Evolutionary conservation across 169 alveolate genomes (phyloP).

Genomic region (Plasmodium falciparum): DNA sequence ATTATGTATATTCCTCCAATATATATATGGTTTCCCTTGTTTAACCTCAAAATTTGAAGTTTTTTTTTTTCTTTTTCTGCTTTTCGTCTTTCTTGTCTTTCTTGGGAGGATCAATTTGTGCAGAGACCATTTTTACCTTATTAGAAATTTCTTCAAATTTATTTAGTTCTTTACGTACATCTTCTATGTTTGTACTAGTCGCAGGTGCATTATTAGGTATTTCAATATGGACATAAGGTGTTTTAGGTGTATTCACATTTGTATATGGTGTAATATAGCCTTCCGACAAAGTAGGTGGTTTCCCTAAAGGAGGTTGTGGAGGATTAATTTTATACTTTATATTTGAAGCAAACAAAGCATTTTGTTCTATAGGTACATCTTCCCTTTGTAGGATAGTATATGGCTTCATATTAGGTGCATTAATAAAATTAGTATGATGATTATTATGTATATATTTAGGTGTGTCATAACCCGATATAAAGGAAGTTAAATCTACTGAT

Average conservation of each 20-base stretch:
- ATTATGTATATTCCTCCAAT: background rate
- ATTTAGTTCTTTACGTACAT: conserved; percentile 42
- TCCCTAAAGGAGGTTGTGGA: background rate
- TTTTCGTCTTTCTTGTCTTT: conserved; percentile 77
- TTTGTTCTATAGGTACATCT: conserved; percentile 45
- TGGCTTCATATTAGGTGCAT: conserved; percentile 44
- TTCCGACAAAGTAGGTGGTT: conserved; percentile 28
- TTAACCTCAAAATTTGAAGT: conserved; percentile 80
- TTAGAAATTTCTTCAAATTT: conserved; percentile 83
- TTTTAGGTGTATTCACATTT: background rate
- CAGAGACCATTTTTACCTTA: conserved; percentile 83
- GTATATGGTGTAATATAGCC: conserved; percentile 47
- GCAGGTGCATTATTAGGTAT: conserved; percentile 11
- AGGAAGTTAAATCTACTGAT: conserved; percentile 69
- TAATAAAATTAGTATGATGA: conserved; percentile 8
- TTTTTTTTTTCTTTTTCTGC: conserved; percentile 82
- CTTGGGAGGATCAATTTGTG: conserved; percentile 75
- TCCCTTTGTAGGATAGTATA: conserved; percentile 66
- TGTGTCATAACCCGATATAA: conserved; percentile 70
- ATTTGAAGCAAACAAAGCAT: conserved; percentile 51
- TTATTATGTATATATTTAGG: conserved; percentile 56
- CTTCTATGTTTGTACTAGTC: conserved; percentile 30
- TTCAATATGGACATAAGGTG: conserved; percentile 52
- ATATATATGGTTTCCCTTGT: background rate
- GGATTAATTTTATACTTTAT: conserved; percentile 61